phyloP scores from a whole-genome alignment of 306 rosid species.

The Gillenia trifoliata region DNA sequence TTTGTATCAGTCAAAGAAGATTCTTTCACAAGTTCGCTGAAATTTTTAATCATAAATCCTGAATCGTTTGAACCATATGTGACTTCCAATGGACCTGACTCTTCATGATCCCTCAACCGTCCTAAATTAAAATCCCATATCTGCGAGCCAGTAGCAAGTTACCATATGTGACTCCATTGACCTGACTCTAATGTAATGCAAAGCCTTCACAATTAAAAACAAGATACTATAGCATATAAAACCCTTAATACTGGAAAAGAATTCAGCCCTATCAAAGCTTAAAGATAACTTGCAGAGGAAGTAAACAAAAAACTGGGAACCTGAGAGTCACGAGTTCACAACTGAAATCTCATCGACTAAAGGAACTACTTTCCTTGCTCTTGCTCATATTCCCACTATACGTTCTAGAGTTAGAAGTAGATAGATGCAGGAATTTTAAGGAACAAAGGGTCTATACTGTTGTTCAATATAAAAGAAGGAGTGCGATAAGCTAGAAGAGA shows the following conservation, averaged over 20 bases:
- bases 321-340: background rate
- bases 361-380: background rate
- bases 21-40: constrained; percentile 42
- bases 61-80: constrained; percentile 31
- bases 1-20: constrained; percentile 30
- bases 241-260: background rate
- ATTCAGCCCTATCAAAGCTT: background rate
- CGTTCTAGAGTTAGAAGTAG: background rate
- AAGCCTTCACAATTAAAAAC: background rate
- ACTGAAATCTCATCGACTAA: background rate
- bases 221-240: background rate
- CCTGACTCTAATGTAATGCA: too few species aligned
- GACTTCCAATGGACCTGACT: constrained; percentile 33
- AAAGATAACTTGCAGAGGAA: background rate
- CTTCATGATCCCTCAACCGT: constrained; percentile 36
- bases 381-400: background rate
- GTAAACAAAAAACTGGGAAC: background rate
- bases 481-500: background rate
- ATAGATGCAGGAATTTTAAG: too few species aligned
- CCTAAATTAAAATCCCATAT: constrained; percentile 69
- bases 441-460: too few species aligned
- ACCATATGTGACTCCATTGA: too few species aligned
- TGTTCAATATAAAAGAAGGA: background rate
- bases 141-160: constrained; percentile 30
- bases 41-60: constrained; percentile 40